Conservation (phyloP, 108 stramenopile species). For the Fistulifera solaris region DNA sequence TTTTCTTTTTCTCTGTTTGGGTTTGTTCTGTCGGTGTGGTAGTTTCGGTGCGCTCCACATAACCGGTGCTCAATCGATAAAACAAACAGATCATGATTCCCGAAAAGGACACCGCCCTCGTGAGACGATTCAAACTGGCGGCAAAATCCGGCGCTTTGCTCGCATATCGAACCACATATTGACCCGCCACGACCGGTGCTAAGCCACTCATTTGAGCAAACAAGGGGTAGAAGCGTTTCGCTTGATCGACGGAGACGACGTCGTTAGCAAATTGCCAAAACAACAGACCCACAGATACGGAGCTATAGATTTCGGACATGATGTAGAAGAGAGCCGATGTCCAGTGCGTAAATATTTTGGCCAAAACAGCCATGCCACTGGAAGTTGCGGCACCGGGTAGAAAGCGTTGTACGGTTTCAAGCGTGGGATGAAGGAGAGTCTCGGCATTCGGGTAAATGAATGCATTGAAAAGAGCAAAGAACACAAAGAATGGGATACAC, state of each 20-base stretch:
- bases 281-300: conserved; percentile 90
- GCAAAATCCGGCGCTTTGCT: conserved; percentile 69
- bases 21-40: background rate
- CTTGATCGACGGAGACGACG: conserved; percentile 84
- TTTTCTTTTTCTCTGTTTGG: conserved; percentile 50
- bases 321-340: conserved; percentile 89
- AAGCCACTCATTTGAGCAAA: conserved; percentile 93
- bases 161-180: conserved; percentile 75
- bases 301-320: conserved; percentile 88
- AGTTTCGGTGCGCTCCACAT: conserved; percentile 42
- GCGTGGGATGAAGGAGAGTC: conserved; percentile 61
- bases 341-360: conserved; percentile 86
- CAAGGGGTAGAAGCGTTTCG: conserved; percentile 90
- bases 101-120: conserved; percentile 57
- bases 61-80: conserved; percentile 53
- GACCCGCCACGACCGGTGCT: conserved; percentile 84
- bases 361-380: conserved; percentile 64
- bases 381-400: conserved; percentile 17
- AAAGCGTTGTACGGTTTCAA: conserved; percentile 44
- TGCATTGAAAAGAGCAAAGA: conserved; percentile 80
- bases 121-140: conserved; percentile 67
- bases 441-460: conserved; percentile 81
- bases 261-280: conserved; percentile 98
- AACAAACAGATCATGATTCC: conserved; percentile 79
- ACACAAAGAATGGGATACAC: conserved; percentile 88